phyloP scores from a whole-genome alignment of 2,329 filamentous ascomycete genomes.

The Diaporthe sp. region DNA sequence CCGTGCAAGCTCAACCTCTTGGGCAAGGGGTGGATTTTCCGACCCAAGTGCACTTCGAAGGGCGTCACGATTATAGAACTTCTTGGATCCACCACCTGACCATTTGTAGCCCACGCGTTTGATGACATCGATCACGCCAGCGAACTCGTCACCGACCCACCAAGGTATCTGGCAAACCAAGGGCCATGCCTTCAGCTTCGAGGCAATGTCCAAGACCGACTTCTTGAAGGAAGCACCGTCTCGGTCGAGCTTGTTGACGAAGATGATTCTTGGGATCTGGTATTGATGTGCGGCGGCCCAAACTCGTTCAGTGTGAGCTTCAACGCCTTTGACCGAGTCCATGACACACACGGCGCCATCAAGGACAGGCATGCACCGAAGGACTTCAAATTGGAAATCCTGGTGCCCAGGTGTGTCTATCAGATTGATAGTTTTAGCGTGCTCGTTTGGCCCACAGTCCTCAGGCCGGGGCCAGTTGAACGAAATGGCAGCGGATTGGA shows the following conservation, averaged over 20 bases:
- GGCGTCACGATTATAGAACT: constrained; percentile 47
- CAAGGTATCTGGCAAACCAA: constrained; percentile 95
- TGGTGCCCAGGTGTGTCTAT: constrained; percentile 98
- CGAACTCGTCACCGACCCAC: constrained; percentile 86
- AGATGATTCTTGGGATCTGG: constrained; percentile 84
- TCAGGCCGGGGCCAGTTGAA: constrained; percentile 84
- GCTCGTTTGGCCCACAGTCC: constrained; percentile 55
- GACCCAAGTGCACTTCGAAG: constrained; percentile 58
- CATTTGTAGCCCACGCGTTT: constrained; percentile 82
- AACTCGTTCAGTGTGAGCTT: constrained; percentile 96
- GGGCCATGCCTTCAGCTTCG: constrained; percentile 85
- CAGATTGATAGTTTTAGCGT: constrained; percentile 82
- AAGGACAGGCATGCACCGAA: constrained; percentile 77
- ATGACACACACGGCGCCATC: constrained; percentile 54
- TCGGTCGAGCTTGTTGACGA: constrained; percentile 88
- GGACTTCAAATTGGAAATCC: constrained; percentile 97
- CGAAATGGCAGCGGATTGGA: constrained; percentile 96
- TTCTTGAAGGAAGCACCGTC: constrained; percentile 86
- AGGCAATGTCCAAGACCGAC: constrained; percentile 88
- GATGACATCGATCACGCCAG: constrained; percentile 88
- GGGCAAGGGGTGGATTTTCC: constrained; percentile 68
- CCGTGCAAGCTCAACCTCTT: constrained; percentile 82
- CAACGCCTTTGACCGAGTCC: constrained; percentile 70
- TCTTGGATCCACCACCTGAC: constrained; percentile 59
- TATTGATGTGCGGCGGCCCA: constrained; percentile 93